Percentiles rank a stretch among this genome's conserved stretches.
These are phyloP conservation scores for Boletus barrowsii DNA, from an alignment of 768 basidiomycete species.

Conservation along the genomic window DNA sequence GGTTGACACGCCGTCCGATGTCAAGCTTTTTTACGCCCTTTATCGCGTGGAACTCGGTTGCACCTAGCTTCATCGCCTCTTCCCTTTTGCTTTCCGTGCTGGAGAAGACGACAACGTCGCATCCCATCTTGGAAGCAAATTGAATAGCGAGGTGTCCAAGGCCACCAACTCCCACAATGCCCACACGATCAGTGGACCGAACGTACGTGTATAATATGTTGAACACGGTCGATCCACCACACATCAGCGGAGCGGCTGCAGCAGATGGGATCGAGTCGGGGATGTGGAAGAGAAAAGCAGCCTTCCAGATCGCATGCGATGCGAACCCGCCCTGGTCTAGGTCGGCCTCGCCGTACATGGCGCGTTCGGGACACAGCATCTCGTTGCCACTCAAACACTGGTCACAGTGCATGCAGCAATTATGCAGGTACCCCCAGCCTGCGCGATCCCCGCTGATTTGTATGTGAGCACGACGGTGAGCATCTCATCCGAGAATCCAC, in stretches of 20 bases:
- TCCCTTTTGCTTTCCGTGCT: conserved; percentile 31
- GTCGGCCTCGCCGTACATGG: conserved; percentile 25
- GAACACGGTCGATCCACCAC: conserved; percentile 35
- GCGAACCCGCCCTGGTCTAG: conserved; percentile 35
- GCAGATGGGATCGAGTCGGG: conserved; percentile 31
- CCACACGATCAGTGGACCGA: conserved; percentile 32
- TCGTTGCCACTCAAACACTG: conserved; percentile 35
- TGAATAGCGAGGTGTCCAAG: conserved; percentile 19
- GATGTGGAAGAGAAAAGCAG: conserved; percentile 34
- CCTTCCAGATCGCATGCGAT: conserved; percentile 35
- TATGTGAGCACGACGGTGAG: too few species aligned
- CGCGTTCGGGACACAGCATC: conserved; percentile 22
- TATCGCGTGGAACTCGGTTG: conserved; percentile 35
- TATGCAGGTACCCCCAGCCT: conserved; percentile 33
- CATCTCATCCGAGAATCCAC: conserved; percentile 7
- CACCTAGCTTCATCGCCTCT: conserved; percentile 35
- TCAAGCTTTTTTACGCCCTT: conserved; percentile 26
- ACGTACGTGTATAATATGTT: conserved; percentile 24
- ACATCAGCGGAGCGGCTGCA: conserved; percentile 36
- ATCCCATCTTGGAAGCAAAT: conserved; percentile 34
- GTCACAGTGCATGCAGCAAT: conserved; percentile 32
- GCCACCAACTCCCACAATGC: conserved; percentile 35
- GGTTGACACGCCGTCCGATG: conserved; percentile 25
- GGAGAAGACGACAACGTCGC: conserved; percentile 36
- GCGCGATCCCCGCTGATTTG: conserved; percentile 14